Conservation (phyloP, 768 basidiomycete species). For the Terana coerulea region DNA sequence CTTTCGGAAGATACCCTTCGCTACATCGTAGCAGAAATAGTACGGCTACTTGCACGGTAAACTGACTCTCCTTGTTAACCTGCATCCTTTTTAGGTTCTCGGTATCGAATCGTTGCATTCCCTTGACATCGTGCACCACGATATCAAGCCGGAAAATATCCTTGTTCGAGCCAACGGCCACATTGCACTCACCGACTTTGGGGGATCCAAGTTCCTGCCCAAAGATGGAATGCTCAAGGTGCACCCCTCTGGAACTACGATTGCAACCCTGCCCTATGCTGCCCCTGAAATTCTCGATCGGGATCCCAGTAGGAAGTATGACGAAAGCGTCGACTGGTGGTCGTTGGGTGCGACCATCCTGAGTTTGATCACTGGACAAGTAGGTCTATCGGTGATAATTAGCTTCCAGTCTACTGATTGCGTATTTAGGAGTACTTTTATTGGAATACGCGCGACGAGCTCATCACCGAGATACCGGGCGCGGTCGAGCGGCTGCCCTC, state of each 20-base stretch:
- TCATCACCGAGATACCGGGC: too few species aligned
- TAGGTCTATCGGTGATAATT: neutral
- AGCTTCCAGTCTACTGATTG: neutral
- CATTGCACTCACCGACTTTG: slow-evolving; percentile 56
- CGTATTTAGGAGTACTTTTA: slow-evolving; percentile 4
- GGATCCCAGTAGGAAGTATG: slow-evolving; percentile 32
- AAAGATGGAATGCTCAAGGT: slow-evolving; percentile 28
- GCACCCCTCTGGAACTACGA: neutral
- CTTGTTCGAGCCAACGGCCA: slow-evolving; percentile 30
- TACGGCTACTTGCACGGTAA: slow-evolving; percentile 2
- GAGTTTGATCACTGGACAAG: slow-evolving; percentile 31
- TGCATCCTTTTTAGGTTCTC: slow-evolving; percentile 15
- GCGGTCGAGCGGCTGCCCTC: too few species aligned
- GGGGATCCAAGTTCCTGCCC: slow-evolving; percentile 47
- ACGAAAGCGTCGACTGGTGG: slow-evolving; percentile 46
- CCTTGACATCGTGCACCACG: slow-evolving; percentile 52
- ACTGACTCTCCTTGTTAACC: neutral
- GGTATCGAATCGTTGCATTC: slow-evolving; percentile 39
- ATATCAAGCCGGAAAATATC: slow-evolving; percentile 54
- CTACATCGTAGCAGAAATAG: slow-evolving; percentile 22
- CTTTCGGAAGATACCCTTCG: slow-evolving; percentile 1
- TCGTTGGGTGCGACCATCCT: slow-evolving; percentile 43
- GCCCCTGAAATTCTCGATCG: slow-evolving; percentile 21
- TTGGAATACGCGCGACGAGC: too few species aligned
- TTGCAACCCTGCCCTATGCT: slow-evolving; percentile 19